phyloP scores from a whole-genome alignment of 768 basidiomycete genomes.

The Scleroderma bovista region DNA sequence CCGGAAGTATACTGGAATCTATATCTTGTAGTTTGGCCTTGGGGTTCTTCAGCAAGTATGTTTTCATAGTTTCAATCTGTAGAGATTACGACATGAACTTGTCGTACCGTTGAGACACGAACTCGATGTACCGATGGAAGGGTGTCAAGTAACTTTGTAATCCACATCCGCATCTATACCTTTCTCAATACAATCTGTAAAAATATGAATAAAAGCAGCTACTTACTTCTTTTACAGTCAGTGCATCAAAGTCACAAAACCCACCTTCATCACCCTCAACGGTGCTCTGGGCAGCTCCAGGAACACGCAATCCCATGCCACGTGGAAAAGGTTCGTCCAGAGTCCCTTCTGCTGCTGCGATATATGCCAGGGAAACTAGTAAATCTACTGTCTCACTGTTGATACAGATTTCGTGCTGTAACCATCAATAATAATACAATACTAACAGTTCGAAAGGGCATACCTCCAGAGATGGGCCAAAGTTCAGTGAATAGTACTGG shows the following conservation, averaged over 20 bases:
- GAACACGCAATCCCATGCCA: slow-evolving; percentile 56
- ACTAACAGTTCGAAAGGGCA: slow-evolving; percentile 4
- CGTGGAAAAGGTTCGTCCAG: slow-evolving; percentile 55
- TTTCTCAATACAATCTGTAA: not conserved
- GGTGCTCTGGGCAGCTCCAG: slow-evolving; percentile 5
- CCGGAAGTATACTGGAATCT: slow-evolving; percentile 40
- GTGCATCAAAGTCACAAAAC: slow-evolving; percentile 48
- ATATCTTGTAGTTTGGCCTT: slow-evolving; percentile 53
- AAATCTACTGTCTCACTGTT: slow-evolving; percentile 64
- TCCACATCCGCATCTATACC: slow-evolving; percentile 42
- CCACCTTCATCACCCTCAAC: slow-evolving; percentile 24
- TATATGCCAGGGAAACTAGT: slow-evolving; percentile 57
- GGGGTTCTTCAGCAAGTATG: slow-evolving; percentile 46
- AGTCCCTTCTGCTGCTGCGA: slow-evolving; percentile 46
- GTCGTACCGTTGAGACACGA: not conserved
- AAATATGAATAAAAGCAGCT: not conserved
- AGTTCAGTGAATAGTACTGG: slow-evolving; percentile 61
- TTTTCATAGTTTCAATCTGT: slow-evolving; percentile 54
- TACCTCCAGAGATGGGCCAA: slow-evolving; percentile 64
- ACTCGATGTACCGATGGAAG: slow-evolving; percentile 41
- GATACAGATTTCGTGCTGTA: slow-evolving; percentile 62
- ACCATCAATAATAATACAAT: not conserved
- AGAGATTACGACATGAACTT: not conserved
- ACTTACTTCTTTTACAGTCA: slow-evolving; percentile 34
- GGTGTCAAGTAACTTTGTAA: slow-evolving; percentile 38